Conservation (phyloP, 1,284 basidiomycete species). For the Tylopilus sp. region DNA sequence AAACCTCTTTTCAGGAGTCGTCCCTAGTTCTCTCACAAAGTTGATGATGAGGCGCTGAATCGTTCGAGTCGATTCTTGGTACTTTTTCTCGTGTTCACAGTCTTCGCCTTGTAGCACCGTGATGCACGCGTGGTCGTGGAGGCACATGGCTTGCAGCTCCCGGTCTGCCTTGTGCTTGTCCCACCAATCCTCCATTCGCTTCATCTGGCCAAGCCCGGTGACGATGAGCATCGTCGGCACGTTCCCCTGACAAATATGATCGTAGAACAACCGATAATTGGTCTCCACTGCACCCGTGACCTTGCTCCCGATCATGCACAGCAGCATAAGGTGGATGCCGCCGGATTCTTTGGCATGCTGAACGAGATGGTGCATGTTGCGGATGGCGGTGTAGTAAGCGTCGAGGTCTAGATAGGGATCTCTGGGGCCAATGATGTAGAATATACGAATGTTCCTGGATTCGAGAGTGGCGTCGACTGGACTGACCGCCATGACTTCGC, state of each 20-base stretch:
- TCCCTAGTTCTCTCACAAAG: slow-evolving; percentile 8
- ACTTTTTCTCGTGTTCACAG: slow-evolving; percentile 14
- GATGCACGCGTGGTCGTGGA: slow-evolving; percentile 24
- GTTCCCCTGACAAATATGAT: slow-evolving; percentile 16
- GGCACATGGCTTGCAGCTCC: slow-evolving; percentile 10
- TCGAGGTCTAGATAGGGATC: slow-evolving; percentile 21
- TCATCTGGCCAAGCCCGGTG: slow-evolving; percentile 28
- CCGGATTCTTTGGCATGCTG: slow-evolving; percentile 13
- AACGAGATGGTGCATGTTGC: slow-evolving; percentile 19
- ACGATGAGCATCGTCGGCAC: slow-evolving; percentile 28
- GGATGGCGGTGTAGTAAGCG: slow-evolving; percentile 17
- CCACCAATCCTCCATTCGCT: slow-evolving; percentile 32
- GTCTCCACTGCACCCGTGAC: slow-evolving; percentile 13
- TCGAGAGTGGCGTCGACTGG: slow-evolving; percentile 21
- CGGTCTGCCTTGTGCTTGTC: slow-evolving; percentile 19
- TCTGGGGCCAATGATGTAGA: slow-evolving; percentile 22
- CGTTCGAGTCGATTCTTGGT: slow-evolving; percentile 10
- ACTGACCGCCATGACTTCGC: slow-evolving; percentile 24
- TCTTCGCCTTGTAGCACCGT: slow-evolving; percentile 25
- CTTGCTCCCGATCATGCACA: slow-evolving; percentile 26
- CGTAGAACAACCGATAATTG: slow-evolving; percentile 28
- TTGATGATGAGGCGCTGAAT: slow-evolving; percentile 12
- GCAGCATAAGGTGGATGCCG: slow-evolving; percentile 28
- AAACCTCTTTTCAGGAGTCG: background rate
- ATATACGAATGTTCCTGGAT: slow-evolving; percentile 21